phyloP scores from a whole-genome alignment of 768 basidiomycete species.

The Suillus placidus region DNA sequence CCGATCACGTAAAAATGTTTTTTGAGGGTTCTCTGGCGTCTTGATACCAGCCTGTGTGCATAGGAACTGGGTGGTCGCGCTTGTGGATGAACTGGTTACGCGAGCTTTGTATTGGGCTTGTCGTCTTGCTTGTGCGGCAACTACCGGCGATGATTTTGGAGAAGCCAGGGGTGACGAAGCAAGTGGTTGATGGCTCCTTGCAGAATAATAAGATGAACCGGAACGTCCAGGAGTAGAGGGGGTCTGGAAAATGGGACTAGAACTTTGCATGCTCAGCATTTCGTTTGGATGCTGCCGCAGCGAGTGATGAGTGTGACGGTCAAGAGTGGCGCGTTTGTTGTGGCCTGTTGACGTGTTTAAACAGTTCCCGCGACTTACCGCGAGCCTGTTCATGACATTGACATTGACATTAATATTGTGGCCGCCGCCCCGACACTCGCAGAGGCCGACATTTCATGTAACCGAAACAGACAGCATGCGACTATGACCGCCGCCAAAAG shows the following conservation, averaged over 20 bases:
- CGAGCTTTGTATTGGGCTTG: constrained; percentile 57
- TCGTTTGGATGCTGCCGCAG: constrained; percentile 1
- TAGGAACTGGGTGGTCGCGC: constrained; percentile 19
- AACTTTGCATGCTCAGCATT: constrained; percentile 24
- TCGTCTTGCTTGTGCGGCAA: constrained; percentile 49
- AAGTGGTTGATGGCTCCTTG: constrained; percentile 37
- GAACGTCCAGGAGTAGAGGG: constrained; percentile 42
- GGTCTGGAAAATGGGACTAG: constrained; percentile 31
- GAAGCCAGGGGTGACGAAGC: constrained; percentile 59
- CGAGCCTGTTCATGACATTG: too few relatives aligned
- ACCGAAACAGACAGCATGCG: not conserved
- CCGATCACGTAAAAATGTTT: constrained; percentile 57
- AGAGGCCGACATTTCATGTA: not conserved
- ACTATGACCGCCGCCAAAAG: not conserved
- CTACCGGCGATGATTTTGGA: constrained; percentile 50
- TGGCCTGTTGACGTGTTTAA: constrained; percentile 26
- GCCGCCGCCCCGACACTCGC: not conserved
- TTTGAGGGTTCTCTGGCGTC: constrained; percentile 49
- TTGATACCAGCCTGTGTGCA: constrained; percentile 17
- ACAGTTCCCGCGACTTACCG: not conserved
- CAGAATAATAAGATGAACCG: constrained; percentile 28
- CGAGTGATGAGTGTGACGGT: constrained; percentile 7
- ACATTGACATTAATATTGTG: too few relatives aligned
- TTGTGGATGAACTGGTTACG: constrained; percentile 31
- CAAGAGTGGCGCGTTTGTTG: constrained; percentile 26